Conservation (phyloP, 1,139 yeast species). For the Suzukiozyma palmioleophila region DNA sequence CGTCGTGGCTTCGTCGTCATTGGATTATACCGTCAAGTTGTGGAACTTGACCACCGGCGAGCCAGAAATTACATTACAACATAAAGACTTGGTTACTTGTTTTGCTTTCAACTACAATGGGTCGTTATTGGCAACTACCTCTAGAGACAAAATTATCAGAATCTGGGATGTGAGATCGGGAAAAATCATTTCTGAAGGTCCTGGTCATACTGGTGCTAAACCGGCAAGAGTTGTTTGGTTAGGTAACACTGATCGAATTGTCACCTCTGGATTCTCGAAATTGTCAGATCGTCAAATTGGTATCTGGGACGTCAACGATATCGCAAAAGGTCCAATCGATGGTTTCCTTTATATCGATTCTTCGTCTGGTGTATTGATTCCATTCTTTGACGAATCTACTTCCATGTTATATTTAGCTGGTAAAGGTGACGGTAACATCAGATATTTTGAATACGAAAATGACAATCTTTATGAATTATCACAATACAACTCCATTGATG, state of each 20-base stretch:
- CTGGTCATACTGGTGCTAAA: constrained; percentile 91
- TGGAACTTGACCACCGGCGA: constrained; percentile 85
- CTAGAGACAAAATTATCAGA: constrained; percentile 87
- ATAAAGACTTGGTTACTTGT: constrained; percentile 85
- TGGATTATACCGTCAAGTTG: constrained; percentile 84
- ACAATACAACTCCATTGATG: constrained; percentile 81
- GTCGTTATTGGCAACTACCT: constrained; percentile 76
- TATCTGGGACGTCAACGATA: constrained; percentile 77
- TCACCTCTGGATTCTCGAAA: constrained; percentile 94
- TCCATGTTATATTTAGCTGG: constrained; percentile 86
- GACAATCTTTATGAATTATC: constrained; percentile 80
- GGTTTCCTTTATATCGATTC: constrained; percentile 84
- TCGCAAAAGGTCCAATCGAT: constrained; percentile 79
- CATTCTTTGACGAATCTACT: constrained; percentile 79
- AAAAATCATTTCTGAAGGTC: constrained; percentile 72
- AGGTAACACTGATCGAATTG: constrained; percentile 78
- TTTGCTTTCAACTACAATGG: constrained; percentile 91
- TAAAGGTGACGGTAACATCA: constrained; percentile 96
- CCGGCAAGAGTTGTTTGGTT: constrained; percentile 85
- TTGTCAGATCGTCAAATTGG: constrained; percentile 94
- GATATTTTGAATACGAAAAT: constrained; percentile 82
- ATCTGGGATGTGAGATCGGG: constrained; percentile 87
- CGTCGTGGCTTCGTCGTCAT: constrained; percentile 83
- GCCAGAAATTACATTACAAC: constrained; percentile 68
- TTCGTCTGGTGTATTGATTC: constrained; percentile 90